Percentiles rank a stretch among this genome's conserved stretches.
Conservation (phyloP, 805 yeast species). For the Candida succiphila region DNA sequence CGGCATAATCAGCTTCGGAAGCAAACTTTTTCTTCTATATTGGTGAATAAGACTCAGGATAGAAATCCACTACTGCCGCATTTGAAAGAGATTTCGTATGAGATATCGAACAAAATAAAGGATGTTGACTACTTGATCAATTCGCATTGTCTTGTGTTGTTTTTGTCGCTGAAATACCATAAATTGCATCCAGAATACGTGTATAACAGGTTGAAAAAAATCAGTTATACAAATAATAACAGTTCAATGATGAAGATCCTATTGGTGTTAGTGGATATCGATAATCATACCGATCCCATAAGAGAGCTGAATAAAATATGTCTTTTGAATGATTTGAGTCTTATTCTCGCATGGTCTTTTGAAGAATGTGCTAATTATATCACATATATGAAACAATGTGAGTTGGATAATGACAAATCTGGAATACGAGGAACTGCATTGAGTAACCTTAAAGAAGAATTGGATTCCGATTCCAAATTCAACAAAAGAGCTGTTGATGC, state of each 20-base stretch:
- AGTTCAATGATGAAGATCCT: slow-evolving; percentile 6
- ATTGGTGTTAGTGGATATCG: slow-evolving; percentile 44
- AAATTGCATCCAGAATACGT: slow-evolving; percentile 71
- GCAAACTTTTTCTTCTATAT: slow-evolving; percentile 26
- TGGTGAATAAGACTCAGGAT: slow-evolving; percentile 56
- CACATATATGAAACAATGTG: slow-evolving; percentile 22
- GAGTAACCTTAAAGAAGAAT: slow-evolving; percentile 10
- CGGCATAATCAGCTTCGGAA: slow-evolving; percentile 10
- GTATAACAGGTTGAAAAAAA: slow-evolving; percentile 38
- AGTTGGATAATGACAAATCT: slow-evolving; percentile 18
- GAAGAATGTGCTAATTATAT: slow-evolving; percentile 42
- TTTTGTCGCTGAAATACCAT: slow-evolving; percentile 62
- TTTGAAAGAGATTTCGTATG: slow-evolving; percentile 42
- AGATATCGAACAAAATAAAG: slow-evolving; percentile 37
- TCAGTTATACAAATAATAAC: slow-evolving; percentile 12
- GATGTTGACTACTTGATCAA: slow-evolving; percentile 59
- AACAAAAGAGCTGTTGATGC: slow-evolving; percentile 33
- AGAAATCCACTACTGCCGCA: slow-evolving; percentile 61
- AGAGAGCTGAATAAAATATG: slow-evolving; percentile 38
- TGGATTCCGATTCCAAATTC: slow-evolving; percentile 25
- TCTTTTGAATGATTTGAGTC: slow-evolving; percentile 36
- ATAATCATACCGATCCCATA: slow-evolving; percentile 39
- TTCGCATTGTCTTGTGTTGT: slow-evolving; percentile 44
- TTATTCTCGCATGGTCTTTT: slow-evolving; percentile 44
- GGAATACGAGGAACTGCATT: slow-evolving; percentile 29